These are phyloP conservation scores for Candida oleophila DNA, from an alignment of 805 yeast species.

Conservation along the genomic window DNA sequence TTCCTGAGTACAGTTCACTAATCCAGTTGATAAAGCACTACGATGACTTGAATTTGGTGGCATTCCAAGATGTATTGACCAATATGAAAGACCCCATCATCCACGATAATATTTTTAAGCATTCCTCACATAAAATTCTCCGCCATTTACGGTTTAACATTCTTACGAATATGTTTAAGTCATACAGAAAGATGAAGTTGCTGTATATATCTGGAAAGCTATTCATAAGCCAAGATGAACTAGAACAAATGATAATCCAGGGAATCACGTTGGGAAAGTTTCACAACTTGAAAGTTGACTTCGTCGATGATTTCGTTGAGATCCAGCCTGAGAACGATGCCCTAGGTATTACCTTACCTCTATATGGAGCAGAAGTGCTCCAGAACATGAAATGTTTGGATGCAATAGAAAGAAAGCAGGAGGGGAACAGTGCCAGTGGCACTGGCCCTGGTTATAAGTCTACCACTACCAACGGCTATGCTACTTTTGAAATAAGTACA, in stretches of 20 bases:
- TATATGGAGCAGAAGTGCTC: conserved; percentile 20
- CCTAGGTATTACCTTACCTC: conserved; percentile 14
- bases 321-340: conserved; percentile 5
- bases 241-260: conserved; percentile 27
- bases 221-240: conserved; percentile 16
- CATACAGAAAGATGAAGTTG: conserved; percentile 30
- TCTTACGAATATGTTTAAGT: conserved; percentile 25
- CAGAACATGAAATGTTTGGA: conserved; percentile 23
- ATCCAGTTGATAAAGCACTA: conserved; percentile 28
- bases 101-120: conserved; percentile 28
- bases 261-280: conserved; percentile 31
- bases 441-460: conserved; percentile 13
- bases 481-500: conserved; percentile 6
- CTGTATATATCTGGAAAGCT: conserved; percentile 23
- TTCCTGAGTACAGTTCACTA: conserved; percentile 28
- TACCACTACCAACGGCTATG: background rate
- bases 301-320: conserved; percentile 20
- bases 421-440: conserved; percentile 13
- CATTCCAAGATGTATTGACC: conserved; percentile 14
- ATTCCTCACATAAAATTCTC: conserved; percentile 25
- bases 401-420: conserved; percentile 7
- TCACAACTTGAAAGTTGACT: conserved; percentile 28
- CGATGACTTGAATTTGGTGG: conserved; percentile 25
- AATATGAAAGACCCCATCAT: conserved; percentile 27
- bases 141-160: conserved; percentile 31